Evolutionary conservation across 2,329 filamentous ascomycete genomes (phyloP), one percentile per base, ranked within the genome.

Genomic region (Zasmidium cellare): DNA sequence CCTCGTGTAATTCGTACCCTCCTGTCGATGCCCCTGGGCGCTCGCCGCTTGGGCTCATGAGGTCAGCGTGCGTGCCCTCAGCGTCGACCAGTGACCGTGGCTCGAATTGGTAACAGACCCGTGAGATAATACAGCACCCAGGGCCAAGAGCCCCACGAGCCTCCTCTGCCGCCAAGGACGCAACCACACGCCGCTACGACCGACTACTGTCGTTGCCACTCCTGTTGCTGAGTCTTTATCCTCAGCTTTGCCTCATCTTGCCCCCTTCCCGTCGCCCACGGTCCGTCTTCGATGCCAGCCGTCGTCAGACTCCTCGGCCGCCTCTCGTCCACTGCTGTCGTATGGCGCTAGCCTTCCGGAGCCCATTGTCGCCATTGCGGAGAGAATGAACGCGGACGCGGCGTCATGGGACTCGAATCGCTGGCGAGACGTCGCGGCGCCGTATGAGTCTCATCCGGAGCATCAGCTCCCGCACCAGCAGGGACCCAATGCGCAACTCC

Each of bases 381-480:
- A 38, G 55, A 50, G 49, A 47, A 60, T 60, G 58, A 60, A 54
- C 25, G 45, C 31, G 20, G 53, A 53, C 23, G 7, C 19, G 35
- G 44, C 53, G 23, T 31, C 38, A 45, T 60, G 54, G 53, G 38
- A 54, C 47, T 44, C 57, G n/a, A 46, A 46, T 50, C 50, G 58
- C 47, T 56, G 54, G 58, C 49, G 58, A 49, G 16, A 54, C 49
- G 25, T 11, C 25, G 11, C 25, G 25, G 11, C 6, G 47, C 52
- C 35, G 35, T 41, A 41, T 18, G 35, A 41, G 35, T 41, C 35
- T 41, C 35, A 41, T 14, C 35, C 11, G 35, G 6, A 41, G n/a
- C 35, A 41, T 6, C 35, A 41, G 35, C n/a, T n/a, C n/a, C n/a
- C n/a, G n/a, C n/a, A n/a, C n/a, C n/a, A n/a, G n/a, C n/a, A n/a